Conservation (phyloP, 208 protist genomes). For the Phytomonas sp. region DNA sequence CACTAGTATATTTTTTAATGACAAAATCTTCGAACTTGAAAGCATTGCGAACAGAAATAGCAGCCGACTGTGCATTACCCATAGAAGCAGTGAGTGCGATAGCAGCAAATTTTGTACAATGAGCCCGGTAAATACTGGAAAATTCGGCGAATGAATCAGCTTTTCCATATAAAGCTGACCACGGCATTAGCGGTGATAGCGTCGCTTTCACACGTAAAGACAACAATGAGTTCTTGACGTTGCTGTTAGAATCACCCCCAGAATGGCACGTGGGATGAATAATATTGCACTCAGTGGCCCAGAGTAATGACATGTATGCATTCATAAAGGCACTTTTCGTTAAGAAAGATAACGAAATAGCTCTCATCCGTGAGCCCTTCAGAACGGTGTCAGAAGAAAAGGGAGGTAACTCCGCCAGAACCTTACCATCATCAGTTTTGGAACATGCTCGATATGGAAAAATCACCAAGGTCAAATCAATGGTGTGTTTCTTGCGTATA, state of each 20-base stretch:
- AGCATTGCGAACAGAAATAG: constrained; percentile 19
- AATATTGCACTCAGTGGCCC: constrained; percentile 79
- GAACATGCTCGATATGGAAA: constrained; percentile 43
- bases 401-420: constrained; percentile 51
- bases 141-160: constrained; percentile 4
- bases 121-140: constrained; percentile 34
- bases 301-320: constrained; percentile 75
- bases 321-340: constrained; percentile 64
- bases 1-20: constrained; percentile 14
- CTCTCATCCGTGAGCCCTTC: constrained; percentile 43
- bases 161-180: constrained; percentile 33
- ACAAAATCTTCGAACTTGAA: constrained; percentile 62
- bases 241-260: constrained; percentile 13
- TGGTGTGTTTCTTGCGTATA: constrained; percentile 40
- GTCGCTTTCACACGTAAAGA: constrained; percentile 50
- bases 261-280: constrained; percentile 20
- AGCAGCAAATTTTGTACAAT: constrained; percentile 48
- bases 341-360: constrained; percentile 61
- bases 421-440: constrained; percentile 27
- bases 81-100: constrained; percentile 26
- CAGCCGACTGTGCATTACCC: constrained; percentile 12
- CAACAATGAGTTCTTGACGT: constrained; percentile 20
- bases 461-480: constrained; percentile 65
- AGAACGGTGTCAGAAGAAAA: constrained; percentile 43
- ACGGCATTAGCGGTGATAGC: constrained; percentile 42